Base-by-base conservation (phyloP, 257 asterid species). In the Solanum clarkiae region DNA sequence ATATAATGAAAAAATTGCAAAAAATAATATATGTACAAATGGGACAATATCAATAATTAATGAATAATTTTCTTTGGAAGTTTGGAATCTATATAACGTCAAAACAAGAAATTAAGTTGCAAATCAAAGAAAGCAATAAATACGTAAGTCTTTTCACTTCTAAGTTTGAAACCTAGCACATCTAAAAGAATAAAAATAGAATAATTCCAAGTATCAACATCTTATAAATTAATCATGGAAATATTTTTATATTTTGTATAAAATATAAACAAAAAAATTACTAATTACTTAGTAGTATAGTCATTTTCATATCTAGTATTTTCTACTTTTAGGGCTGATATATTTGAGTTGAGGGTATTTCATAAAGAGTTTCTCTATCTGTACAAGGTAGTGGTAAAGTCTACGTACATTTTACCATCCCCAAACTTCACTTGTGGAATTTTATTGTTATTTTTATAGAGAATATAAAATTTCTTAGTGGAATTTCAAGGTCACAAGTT, bases 401-500 rank as follows among this genome's bases (percentile, higher is more conserved):
- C 36, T 32, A 0, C 36, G 0, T 32, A 32, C 0, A 3, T 32
- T 32, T 32, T 32, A 3, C 36, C 36, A 2, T 32, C 4, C 4
- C 0, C 4, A 32, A 0, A 32, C 4, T 32, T 32, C 36, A 32
- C 4, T 32, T 32, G 4, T 32, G 1, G 3, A 32, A 32, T 32
- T 32, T 32, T 0, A 62, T 62, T 62, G 4, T 6, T 24, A 22
- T 11, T 36, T 36, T 1, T 4, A 6, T 24, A 62, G 1, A 18
- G 24, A 24, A 53, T 13, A 13, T 53, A 53, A 53, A 3, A 1
- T 53, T 53, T 1, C 4, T 5, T 1, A 1, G 56, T 53, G 1
- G 0, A 1, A 53, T 14, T 5, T 53, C 1, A 4, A 5, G 0
- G 14, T 22, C 4, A 62, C 3, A 0, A 0, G 7, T 62, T 11